These are phyloP conservation scores for Onygena corvina DNA, from an alignment of 2,329 filamentous ascomycete species.

Conservation along the genomic window DNA sequence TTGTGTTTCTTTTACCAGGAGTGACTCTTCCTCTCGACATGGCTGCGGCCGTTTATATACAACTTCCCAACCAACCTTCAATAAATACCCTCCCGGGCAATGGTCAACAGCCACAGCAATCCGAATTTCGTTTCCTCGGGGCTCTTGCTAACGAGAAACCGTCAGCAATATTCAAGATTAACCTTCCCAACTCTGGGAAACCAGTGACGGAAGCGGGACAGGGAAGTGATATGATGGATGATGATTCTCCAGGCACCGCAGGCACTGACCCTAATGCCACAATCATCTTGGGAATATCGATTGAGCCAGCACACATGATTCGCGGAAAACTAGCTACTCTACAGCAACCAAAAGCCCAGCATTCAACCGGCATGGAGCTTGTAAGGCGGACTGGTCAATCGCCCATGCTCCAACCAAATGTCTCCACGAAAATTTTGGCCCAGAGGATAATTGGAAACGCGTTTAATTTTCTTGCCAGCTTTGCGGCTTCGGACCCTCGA, in stretches of 20 bases:
- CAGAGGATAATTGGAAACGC: slow-evolving; percentile 93
- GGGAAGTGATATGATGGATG: slow-evolving; percentile 38
- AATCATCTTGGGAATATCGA: slow-evolving; percentile 67
- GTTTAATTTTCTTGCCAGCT: slow-evolving; percentile 89
- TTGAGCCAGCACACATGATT: slow-evolving; percentile 66
- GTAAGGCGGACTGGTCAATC: slow-evolving; percentile 21
- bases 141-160: slow-evolving; percentile 83
- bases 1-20: slow-evolving; percentile 78
- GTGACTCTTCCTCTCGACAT: slow-evolving; percentile 59
- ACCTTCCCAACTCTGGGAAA: slow-evolving; percentile 17
- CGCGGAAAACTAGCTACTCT: slow-evolving; percentile 55
- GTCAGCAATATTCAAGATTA: slow-evolving; percentile 77
- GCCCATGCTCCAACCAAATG: slow-evolving; percentile 26
- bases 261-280: slow-evolving; percentile 29
- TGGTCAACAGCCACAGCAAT: slow-evolving; percentile 21
- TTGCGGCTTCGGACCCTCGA: slow-evolving; percentile 50
- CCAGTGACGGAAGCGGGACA: slow-evolving; percentile 26
- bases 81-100: slow-evolving; percentile 31
- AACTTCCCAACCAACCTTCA: slow-evolving; percentile 43
- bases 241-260: slow-evolving; percentile 25
- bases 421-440: slow-evolving; percentile 66
- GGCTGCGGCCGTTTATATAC: slow-evolving; percentile 82
- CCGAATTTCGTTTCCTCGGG: slow-evolving; percentile 72
- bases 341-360: slow-evolving; percentile 25
- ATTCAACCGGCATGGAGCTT: slow-evolving; percentile 22